Percentiles rank a stretch among this genome's conserved stretches.
Evolutionary conservation across 2,329 filamentous ascomycete species (phyloP).

Genomic region (Fusarium azukiicola): DNA sequence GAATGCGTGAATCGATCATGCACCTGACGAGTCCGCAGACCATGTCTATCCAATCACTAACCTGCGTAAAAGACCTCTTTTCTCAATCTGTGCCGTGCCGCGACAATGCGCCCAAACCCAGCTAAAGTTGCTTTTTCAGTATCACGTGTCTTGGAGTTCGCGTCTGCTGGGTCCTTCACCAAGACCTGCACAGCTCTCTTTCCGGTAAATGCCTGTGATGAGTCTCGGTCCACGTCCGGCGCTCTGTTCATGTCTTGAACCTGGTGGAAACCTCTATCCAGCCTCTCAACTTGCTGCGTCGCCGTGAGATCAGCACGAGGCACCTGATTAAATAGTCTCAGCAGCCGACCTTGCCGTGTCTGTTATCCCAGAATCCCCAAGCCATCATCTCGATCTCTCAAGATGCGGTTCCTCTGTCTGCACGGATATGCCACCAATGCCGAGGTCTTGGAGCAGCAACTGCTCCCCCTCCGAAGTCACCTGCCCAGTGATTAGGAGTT

Average conservation of each 20-base stretch:
- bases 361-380: background rate
- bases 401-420: background rate
- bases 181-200: background rate
- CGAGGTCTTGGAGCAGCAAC: background rate
- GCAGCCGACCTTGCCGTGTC: background rate
- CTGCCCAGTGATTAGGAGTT: background rate
- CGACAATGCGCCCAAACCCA: background rate
- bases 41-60: background rate
- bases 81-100: background rate
- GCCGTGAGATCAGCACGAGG: background rate
- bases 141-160: background rate
- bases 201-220: background rate
- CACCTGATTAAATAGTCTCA: background rate
- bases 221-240: background rate
- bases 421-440: background rate
- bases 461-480: background rate
- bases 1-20: background rate
- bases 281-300: background rate
- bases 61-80: background rate
- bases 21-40: background rate
- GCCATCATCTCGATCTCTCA: background rate
- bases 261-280: background rate
- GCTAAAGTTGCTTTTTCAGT: background rate
- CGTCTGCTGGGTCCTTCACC: background rate
- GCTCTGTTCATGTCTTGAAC: background rate